phyloP scores from a whole-genome alignment of 208 protist species.

The Leishmania arabica region DNA sequence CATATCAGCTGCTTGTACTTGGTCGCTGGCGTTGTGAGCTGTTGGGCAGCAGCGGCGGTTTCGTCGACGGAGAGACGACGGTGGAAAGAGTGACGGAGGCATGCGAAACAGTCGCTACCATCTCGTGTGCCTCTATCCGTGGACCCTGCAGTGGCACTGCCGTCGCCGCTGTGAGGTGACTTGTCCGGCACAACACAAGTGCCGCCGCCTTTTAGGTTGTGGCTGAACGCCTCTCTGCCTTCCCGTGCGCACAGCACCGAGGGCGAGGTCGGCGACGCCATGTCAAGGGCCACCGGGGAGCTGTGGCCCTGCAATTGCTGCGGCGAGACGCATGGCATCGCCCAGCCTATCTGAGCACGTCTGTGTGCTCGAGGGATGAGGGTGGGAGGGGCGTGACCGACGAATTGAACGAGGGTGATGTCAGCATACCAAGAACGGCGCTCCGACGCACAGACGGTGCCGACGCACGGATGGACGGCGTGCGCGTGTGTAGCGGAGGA shows the following conservation, averaged over 20 bases:
- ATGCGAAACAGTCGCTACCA: constrained; percentile 6
- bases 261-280: neutral
- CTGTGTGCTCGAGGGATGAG: neutral
- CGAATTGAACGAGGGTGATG: neutral
- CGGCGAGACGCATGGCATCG: constrained; percentile 1
- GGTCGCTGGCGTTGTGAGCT: neutral
- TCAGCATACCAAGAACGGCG: neutral
- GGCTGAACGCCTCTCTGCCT: neutral
- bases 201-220: neutral
- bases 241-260: neutral
- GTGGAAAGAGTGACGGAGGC: neutral
- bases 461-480: neutral
- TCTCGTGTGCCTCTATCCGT: neutral
- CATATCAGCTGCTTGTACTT: neutral
- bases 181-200: no score
- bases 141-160: neutral
- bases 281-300: neutral
- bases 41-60: neutral
- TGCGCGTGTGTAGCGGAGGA: neutral
- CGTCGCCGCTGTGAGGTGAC: neutral
- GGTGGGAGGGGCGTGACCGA: neutral
- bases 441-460: neutral
- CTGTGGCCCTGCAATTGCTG: neutral
- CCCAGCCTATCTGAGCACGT: neutral
- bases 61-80: neutral